Base-by-base conservation (phyloP, 192 early-diverging fungal genomes). In the Coemansia furcata region DNA sequence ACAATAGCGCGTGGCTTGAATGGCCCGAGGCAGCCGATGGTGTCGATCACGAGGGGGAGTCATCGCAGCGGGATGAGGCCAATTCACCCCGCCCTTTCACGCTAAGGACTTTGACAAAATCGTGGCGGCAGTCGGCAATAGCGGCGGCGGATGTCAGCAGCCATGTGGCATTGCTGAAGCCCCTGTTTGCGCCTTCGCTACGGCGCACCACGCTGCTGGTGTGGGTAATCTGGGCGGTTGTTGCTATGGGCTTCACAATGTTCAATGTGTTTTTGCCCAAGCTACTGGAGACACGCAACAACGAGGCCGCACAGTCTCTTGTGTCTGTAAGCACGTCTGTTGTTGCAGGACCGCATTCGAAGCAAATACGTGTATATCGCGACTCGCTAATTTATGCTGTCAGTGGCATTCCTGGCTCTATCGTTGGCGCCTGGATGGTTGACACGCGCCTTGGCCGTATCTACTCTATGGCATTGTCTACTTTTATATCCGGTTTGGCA, bases 241-340 rank as follows among this genome's bases (percentile, higher is more conserved):
- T 91, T 5, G 81, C 91, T 1, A 75, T 93, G 69, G 93, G 89
- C 0, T 95, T 89, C 67, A 93, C 89, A n/a, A 93, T 93, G 85
- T 94, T 95, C 71, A 94, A 94, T 74, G 91, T 89, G 7, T 94
- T 94, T 66, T 65, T 93, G 12, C 91, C 94, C 32, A 90, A 92
- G 67, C 89, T 91, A 33, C 82, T 95, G 12, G 88, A 90, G 63
- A 76, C 82, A 4, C 84, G 58, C 58, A 8, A 65, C 38, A 33
- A 50, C 52, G 50, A 38, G 38, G 49, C 44, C 3, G 19, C 49
- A 15, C 39, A 62, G 29, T 30, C 40, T 26, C 2, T 26, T 19
- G 61, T 30, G 36, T 12, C 63, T 0, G 12, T 30, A n/a, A 36
- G 40, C 14, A 26, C 60, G 2, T 46, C 69, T 2, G n/a, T 38